Base-by-base conservation (phyloP, 192 early-diverging fungal genomes). In the Podila clonocystis region DNA sequence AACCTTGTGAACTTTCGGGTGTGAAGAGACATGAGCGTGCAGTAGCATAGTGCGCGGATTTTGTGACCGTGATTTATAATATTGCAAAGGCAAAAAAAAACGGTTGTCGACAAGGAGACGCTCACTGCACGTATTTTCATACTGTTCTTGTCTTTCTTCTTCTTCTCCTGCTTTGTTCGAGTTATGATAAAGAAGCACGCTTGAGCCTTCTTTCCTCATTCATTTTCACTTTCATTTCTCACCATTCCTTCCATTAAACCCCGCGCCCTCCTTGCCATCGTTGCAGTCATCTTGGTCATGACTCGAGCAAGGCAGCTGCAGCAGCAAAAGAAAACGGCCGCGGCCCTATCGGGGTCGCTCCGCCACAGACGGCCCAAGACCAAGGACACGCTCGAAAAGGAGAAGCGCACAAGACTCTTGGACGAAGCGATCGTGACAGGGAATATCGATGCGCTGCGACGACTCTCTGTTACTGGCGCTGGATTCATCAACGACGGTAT, bases 401-500 rank as follows among this genome's bases (percentile, higher is more conserved):
- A 85, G 24, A 77, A 74, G 22, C 71, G 84, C 28, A 83, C 75
- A 20, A 69, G 82, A n/a, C 77, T 60, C 20, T 72, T 87, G 31
- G 84, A 87, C 57, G 76, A 87, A 52, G 83, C 83, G 20, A 82
- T 87, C 45, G 65, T 79, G 28, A 79, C 65, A 34, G 76, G 76
- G 22, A 41, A 79, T 55, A 59, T 79, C 24, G 69, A 67, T 11
- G 9, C 36, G 24, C 57, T 79, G 6, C 34, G 70, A n/a, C 41
- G 62, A 38, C 72, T 89, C 1, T 73, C 82, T 8, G 73, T 65
- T 20, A 72, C 70, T 9, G 82, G 80, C 0, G 61, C 73, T 5
- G 85, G 85, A 59, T 89, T 89, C 50, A 60, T 87, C 9, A 87
- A 77, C 60, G 73, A 87, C 71, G 84, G 83, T 17, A 74, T 89